phyloP scores from a whole-genome alignment of 2,329 filamentous ascomycete species.

The Penicillium thymicola region DNA sequence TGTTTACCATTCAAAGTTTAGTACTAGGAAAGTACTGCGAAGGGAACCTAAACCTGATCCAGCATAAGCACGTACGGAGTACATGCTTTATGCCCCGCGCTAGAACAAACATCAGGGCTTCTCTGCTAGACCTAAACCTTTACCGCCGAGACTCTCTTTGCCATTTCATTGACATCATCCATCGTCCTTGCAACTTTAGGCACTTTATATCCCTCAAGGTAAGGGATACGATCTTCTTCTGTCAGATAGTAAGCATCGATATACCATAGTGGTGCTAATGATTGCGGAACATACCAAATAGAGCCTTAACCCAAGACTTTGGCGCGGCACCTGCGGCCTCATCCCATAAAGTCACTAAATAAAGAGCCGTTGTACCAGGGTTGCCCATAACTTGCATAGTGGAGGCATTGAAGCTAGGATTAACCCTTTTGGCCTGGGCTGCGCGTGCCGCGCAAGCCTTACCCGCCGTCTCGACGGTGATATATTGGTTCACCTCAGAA shows the following conservation, averaged over 20 bases:
- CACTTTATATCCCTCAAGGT: neutral
- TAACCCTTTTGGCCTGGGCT: neutral
- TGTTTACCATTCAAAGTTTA: neutral
- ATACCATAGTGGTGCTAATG: neutral
- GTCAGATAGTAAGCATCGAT: neutral
- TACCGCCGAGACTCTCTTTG: neutral
- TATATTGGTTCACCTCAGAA: neutral
- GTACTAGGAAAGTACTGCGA: no score
- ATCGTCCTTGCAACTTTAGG: neutral
- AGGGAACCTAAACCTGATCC: neutral
- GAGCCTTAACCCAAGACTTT: neutral
- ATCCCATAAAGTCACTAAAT: neutral
- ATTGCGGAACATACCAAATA: neutral
- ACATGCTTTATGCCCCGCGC: neutral
- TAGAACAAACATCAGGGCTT: neutral
- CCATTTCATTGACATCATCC: neutral
- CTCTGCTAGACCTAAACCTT: neutral
- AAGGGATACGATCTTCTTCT: conserved; percentile 2
- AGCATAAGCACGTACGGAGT: neutral
- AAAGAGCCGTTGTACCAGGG: neutral
- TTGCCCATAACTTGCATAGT: neutral
- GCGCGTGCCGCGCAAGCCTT: neutral
- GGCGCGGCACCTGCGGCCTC: neutral
- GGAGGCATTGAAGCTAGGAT: neutral
- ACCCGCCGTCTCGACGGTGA: neutral